Base-by-base conservation (phyloP, 306 rosid genomes). In the Sechiopsis laciniata region DNA sequence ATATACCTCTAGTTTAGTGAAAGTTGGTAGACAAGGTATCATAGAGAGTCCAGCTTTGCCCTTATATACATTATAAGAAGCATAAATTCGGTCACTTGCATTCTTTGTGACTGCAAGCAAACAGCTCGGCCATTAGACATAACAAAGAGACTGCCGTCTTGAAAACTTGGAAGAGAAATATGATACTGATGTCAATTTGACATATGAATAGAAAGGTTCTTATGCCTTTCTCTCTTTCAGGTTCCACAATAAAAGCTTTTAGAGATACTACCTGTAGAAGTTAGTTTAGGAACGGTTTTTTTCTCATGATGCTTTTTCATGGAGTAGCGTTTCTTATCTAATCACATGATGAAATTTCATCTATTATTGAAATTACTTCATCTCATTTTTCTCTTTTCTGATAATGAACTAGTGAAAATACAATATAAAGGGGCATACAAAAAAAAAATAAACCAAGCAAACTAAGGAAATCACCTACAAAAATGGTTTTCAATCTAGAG, bases 21-120 rank as follows among this genome's bases (percentile, higher is more conserved):
- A 93, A 80, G 91, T 93, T 40, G 96, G 98, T 54, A 86, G 91
- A 80, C 82, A 15, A 64, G 98, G 98, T 60, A 24, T 56, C 76
- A 93, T 74, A 76, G 91, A 85, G 76, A 93, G 80, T 9, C 96
- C 89, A 76, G 96, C 98, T 90, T 90, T 93, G 66, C 98, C 98
- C 86, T 90, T 90, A 83, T 63, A 93, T 64, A 93, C 86, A 72
- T 78, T 54, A 84, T 86, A 90, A 20, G 97, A 78, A 77, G 89
- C 98, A 82, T 61, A 79, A 73, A 86, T 61, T n/a, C 81, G 82
- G 55, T 71, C 81, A 24, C 83, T 66, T 53, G 55, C 67, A 75
- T 83, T 71, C 53, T 92, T 95, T 85, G 81, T 77, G 76, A 68
- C 71, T 77, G 83, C 70, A 67, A 71, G 15, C 35, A 73, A 75